These are phyloP conservation scores for Talaromyces stipitatus DNA, from an alignment of 495 filamentous ascomycete genomes.

Conservation along the genomic window DNA sequence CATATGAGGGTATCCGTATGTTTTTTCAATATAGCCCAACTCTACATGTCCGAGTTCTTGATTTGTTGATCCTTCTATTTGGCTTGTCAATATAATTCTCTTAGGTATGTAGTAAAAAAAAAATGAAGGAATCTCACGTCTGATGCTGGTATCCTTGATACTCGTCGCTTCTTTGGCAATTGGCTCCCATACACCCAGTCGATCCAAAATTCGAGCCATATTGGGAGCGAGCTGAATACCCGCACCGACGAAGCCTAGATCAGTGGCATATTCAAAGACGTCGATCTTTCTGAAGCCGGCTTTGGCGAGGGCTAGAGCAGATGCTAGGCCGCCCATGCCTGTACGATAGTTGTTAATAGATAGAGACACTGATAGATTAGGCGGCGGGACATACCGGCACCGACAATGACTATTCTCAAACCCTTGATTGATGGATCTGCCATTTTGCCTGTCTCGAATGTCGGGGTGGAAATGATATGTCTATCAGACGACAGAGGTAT, in stretches of 20 bases:
- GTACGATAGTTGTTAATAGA: neutral
- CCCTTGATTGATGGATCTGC: constrained; percentile 30
- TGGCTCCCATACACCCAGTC: constrained; percentile 58
- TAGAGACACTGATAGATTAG: neutral
- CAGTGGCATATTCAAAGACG: constrained; percentile 65
- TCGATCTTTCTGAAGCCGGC: constrained; percentile 65
- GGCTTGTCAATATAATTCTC: neutral
- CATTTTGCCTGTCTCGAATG: constrained; percentile 4
- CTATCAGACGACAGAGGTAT: too few relatives aligned
- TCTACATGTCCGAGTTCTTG: constrained; percentile 61
- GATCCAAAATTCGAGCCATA: constrained; percentile 65
- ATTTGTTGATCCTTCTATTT: constrained; percentile 57
- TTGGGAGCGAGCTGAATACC: constrained; percentile 80
- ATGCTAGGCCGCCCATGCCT: constrained; percentile 75
- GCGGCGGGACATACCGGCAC: constrained; percentile 25
- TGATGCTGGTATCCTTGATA: constrained; percentile 44
- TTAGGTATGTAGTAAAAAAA: neutral
- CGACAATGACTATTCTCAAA: constrained; percentile 36
- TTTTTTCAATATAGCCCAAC: constrained; percentile 55
- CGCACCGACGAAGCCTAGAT: constrained; percentile 73
- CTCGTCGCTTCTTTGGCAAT: constrained; percentile 58
- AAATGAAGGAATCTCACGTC: constrained; percentile 24
- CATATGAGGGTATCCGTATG: constrained; percentile 70
- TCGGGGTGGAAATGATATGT: too few relatives aligned
- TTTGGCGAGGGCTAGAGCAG: constrained; percentile 63